Conservation (phyloP, 495 filamentous ascomycete genomes). For the Lasiosphaeria ovina region DNA sequence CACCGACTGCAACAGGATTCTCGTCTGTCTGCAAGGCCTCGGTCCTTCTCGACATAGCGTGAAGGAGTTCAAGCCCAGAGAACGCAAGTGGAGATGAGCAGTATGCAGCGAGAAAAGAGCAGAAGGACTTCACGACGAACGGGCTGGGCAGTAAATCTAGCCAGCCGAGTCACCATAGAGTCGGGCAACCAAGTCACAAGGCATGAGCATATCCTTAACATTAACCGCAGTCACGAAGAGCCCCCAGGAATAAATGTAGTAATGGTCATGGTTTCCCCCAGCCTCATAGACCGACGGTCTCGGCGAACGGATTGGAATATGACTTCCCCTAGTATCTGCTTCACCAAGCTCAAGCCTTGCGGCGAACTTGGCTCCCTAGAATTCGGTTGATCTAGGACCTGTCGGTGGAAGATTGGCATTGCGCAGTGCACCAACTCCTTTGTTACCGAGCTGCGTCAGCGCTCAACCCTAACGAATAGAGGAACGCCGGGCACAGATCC, state of each 20-base stretch:
- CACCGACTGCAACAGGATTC: not conserved
- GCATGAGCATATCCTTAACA: no score
- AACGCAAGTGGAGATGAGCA: not conserved
- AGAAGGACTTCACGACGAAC: not conserved
- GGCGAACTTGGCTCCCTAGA: slow-evolving; percentile 65
- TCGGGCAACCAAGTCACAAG: no score
- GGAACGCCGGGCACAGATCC: slow-evolving; percentile 86
- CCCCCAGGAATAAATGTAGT: not conserved
- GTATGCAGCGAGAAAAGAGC: not conserved
- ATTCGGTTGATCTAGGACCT: slow-evolving; percentile 75
- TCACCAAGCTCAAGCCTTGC: slow-evolving; percentile 48
- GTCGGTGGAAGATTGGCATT: slow-evolving; percentile 91
- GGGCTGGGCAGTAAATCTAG: no score
- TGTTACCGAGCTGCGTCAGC: slow-evolving; percentile 76
- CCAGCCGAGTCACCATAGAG: no score
- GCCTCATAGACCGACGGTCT: slow-evolving; percentile 81
- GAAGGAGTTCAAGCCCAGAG: not conserved
- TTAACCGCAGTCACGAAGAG: not conserved
- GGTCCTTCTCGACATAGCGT: not conserved
- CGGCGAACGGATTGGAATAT: slow-evolving; percentile 85
- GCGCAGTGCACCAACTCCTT: slow-evolving; percentile 69
- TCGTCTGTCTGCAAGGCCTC: not conserved
- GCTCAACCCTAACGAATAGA: slow-evolving; percentile 61
- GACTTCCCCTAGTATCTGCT: slow-evolving; percentile 61
- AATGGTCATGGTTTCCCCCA: slow-evolving; percentile 78